These are phyloP conservation scores for Euphrasia arctica DNA, from an alignment of 305 asterid genomes.

Conservation along the genomic window DNA sequence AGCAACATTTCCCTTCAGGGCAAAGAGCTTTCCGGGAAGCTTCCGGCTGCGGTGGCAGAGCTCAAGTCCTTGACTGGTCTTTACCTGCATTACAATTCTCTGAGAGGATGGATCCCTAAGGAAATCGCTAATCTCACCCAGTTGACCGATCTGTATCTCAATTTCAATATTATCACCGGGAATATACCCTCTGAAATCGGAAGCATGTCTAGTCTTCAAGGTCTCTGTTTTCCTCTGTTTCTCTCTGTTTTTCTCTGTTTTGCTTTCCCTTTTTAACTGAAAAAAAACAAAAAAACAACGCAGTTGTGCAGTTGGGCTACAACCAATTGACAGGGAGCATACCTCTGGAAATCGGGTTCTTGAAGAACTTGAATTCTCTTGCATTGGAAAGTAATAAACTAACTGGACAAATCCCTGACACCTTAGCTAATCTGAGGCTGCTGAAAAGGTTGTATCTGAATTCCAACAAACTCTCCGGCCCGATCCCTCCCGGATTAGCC, in stretches of 20 bases:
- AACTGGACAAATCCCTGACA: slow-evolving; percentile 60
- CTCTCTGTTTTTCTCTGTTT: background rate
- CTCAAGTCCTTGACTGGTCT: slow-evolving; percentile 81
- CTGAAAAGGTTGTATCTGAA: slow-evolving; percentile 51
- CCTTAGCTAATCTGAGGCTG: slow-evolving; percentile 46
- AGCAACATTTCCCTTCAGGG: slow-evolving; percentile 65
- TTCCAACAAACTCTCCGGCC: slow-evolving; percentile 75
- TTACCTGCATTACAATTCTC: slow-evolving; percentile 76
- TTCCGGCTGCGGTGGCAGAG: slow-evolving; percentile 78
- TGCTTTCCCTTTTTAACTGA: background rate
- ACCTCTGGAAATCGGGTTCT: slow-evolving; percentile 54
- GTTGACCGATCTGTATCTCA: slow-evolving; percentile 76
- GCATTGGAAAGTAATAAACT: slow-evolving; percentile 49
- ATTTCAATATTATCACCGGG: slow-evolving; percentile 69
- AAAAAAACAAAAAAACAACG: slow-evolving; percentile 15
- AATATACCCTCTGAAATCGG: slow-evolving; percentile 61
- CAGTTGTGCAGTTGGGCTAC: slow-evolving; percentile 74
- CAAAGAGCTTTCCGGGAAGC: slow-evolving; percentile 70
- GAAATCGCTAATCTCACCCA: slow-evolving; percentile 78
- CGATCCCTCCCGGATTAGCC: slow-evolving; percentile 53
- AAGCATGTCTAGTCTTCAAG: slow-evolving; percentile 82
- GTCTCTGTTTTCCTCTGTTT: slow-evolving; percentile 30
- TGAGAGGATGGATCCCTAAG: slow-evolving; percentile 71
- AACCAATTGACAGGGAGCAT: slow-evolving; percentile 71
- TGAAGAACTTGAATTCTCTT: slow-evolving; percentile 53